phyloP scores from a whole-genome alignment of 2,329 filamentous ascomycete genomes.

The Aspergillus fumigatus region DNA sequence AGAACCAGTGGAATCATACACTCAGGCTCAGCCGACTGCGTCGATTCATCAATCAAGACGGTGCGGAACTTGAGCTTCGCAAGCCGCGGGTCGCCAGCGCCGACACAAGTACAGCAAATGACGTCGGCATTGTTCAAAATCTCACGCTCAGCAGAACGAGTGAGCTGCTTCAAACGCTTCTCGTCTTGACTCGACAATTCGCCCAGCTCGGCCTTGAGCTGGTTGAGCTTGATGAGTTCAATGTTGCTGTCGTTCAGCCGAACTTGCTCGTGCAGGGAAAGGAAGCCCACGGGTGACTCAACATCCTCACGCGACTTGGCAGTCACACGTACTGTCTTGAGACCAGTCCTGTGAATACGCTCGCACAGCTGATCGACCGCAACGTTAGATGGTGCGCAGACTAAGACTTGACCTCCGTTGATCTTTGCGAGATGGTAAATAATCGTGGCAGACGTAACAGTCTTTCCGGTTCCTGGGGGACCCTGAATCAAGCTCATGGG shows the following conservation, averaged over 20 bases:
- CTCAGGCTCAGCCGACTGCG: conserved; percentile 94
- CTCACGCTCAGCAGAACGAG: conserved; percentile 87
- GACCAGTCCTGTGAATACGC: conserved; percentile 85
- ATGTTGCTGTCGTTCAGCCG: conserved; percentile 96
- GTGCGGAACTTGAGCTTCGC: conserved; percentile 98
- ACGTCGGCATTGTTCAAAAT: conserved; percentile 94
- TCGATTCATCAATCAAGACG: conserved; percentile 96
- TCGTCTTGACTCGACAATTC: conserved; percentile 94
- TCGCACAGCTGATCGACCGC: conserved; percentile 98
- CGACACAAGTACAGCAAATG: conserved; percentile 97
- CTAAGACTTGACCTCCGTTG: conserved; percentile 88
- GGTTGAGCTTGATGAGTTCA: conserved; percentile 85
- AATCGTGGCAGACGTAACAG: conserved; percentile 95
- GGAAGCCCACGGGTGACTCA: conserved; percentile 93
- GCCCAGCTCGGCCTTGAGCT: conserved; percentile 85
- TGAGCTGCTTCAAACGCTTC: conserved; percentile 97
- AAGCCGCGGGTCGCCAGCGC: conserved; percentile 89
- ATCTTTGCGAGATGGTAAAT: conserved; percentile 97
- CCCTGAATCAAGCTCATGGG: conserved; percentile 95
- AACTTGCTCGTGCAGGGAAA: conserved; percentile 94
- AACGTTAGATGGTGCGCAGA: conserved; percentile 96
- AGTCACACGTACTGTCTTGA: conserved; percentile 97
- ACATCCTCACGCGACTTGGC: conserved; percentile 98
- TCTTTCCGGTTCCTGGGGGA: conserved; percentile 95
- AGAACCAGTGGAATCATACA: conserved; percentile 98